A percentile compares a stretch with the other conserved stretches of the same genome.
Conservation (phyloP, 2,329 filamentous ascomycete species). For the Fusarium sp. region DNA sequence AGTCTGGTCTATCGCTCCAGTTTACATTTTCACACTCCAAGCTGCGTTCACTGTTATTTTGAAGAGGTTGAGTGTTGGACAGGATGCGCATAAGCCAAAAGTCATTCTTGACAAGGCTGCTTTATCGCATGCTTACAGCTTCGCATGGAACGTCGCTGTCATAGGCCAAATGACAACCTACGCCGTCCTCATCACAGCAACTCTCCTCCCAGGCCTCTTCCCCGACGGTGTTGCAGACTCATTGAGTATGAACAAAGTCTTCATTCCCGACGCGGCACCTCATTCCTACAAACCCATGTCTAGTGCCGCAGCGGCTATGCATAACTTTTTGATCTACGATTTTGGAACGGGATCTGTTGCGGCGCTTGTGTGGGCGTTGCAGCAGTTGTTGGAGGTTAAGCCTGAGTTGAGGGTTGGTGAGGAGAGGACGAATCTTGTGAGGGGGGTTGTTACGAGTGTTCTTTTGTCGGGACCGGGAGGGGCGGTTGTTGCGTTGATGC, state of each 20-base stretch:
- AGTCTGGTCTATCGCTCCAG: conserved; percentile 40
- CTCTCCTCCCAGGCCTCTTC: conserved; percentile 26
- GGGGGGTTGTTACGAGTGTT: conserved; percentile 35
- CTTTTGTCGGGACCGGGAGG: conserved; percentile 41
- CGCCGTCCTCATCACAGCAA: conserved; percentile 19
- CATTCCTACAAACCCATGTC: conserved; percentile 34
- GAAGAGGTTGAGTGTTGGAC: conserved; percentile 40
- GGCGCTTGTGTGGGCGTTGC: conserved; percentile 33
- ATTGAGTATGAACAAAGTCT: conserved; percentile 28
- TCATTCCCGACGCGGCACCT: conserved; percentile 32
- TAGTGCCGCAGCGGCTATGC: conserved; percentile 27
- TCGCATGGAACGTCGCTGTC: conserved; percentile 44
- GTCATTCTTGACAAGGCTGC: conserved; percentile 32
- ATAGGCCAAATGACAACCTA: conserved; percentile 39
- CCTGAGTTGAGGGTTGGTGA: conserved; percentile 32
- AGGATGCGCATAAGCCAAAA: conserved; percentile 30
- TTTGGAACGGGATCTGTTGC: conserved; percentile 36
- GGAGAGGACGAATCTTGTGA: conserved; percentile 30
- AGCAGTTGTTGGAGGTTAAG: conserved; percentile 25
- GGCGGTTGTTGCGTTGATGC: conserved; percentile 42
- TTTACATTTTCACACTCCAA: conserved; percentile 33
- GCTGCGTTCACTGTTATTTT: conserved; percentile 27
- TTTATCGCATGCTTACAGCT: conserved; percentile 40
- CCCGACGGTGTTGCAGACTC: conserved; percentile 29
- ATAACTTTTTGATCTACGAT: conserved; percentile 46